These are phyloP conservation scores for Porcisia hertigi DNA, from an alignment of 208 protist species.

Conservation along the genomic window DNA sequence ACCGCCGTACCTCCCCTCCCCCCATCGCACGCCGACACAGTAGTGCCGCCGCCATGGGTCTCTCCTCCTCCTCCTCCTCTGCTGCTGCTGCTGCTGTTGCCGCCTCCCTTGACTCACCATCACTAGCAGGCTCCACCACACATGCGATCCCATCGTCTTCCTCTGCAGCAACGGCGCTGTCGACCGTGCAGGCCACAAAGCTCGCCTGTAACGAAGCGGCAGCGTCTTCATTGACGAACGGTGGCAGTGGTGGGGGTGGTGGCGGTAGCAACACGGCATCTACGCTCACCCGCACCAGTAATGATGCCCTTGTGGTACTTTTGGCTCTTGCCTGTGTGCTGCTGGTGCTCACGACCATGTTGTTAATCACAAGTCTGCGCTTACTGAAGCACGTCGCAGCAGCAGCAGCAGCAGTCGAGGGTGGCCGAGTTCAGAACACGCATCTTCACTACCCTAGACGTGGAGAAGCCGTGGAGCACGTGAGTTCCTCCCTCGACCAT, in stretches of 20 bases:
- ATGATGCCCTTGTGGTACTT: not conserved
- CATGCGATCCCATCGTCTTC: not conserved
- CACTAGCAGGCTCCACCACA: not conserved
- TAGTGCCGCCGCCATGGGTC: not conserved
- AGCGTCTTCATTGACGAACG: too few species aligned
- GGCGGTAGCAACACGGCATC: not conserved
- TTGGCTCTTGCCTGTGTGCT: conserved; percentile 3
- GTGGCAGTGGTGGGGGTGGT: not conserved
- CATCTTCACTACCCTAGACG: too few species aligned
- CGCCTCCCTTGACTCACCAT: not conserved
- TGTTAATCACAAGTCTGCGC: not conserved
- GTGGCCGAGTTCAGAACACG: not conserved
- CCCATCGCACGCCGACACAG: too few species aligned
- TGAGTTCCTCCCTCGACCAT: not conserved
- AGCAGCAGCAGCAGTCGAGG: not conserved
- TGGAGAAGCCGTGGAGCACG: not conserved
- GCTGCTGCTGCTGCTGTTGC: too few species aligned
- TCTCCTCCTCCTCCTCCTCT: not conserved
- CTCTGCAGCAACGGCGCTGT: not conserved
- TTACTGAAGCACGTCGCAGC: conserved; percentile 6
- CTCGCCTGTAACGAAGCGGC: not conserved
- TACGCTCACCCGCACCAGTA: not conserved
- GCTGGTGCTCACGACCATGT: not conserved
- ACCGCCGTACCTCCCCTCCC: too few species aligned
- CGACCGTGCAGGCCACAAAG: not conserved